Evolutionary conservation across 2,329 filamentous ascomycete species (phyloP).

Genomic region (Aspergillus vadensis): DNA sequence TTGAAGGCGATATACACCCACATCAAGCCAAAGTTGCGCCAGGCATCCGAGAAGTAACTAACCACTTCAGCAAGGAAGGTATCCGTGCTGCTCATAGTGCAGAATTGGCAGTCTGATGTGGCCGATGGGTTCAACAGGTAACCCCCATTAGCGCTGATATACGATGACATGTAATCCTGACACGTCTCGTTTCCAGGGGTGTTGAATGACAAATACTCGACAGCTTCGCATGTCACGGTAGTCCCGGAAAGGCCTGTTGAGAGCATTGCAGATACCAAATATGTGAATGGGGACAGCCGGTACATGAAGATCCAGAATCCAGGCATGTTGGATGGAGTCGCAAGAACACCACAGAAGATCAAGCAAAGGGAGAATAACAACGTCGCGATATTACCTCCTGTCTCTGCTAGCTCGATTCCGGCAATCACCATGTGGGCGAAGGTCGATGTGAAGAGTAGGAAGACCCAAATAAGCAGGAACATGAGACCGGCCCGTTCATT

Average conservation of each 20-base stretch:
- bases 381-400: conserved; percentile 64
- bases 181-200: conserved; percentile 66
- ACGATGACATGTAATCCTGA: conserved; percentile 48
- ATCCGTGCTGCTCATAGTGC: conserved; percentile 48
- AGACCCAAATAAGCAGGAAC: conserved; percentile 64
- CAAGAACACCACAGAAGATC: conserved; percentile 58
- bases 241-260: conserved; percentile 39
- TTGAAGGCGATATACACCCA: conserved; percentile 69
- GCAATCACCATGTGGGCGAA: conserved; percentile 74
- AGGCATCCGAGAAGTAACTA: conserved; percentile 52
- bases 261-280: conserved; percentile 52
- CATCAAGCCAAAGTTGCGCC: conserved; percentile 70
- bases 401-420: conserved; percentile 67
- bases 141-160: conserved; percentile 41
- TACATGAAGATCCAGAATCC: conserved; percentile 81
- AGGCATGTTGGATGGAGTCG: conserved; percentile 59
- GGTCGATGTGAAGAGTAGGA: conserved; percentile 69
- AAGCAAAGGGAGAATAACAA: conserved; percentile 61
- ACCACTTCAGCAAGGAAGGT: conserved; percentile 47
- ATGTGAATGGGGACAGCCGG: conserved; percentile 66
- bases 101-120: conserved; percentile 53
- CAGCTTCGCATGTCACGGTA: conserved; percentile 27
- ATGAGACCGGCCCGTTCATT: conserved; percentile 63
- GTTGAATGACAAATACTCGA: conserved; percentile 34
- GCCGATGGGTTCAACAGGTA: conserved; percentile 47